Conservation (phyloP, 225 moss, liverwort and hornwort species). For the Bryoerythrophyllum caledonicum region DNA sequence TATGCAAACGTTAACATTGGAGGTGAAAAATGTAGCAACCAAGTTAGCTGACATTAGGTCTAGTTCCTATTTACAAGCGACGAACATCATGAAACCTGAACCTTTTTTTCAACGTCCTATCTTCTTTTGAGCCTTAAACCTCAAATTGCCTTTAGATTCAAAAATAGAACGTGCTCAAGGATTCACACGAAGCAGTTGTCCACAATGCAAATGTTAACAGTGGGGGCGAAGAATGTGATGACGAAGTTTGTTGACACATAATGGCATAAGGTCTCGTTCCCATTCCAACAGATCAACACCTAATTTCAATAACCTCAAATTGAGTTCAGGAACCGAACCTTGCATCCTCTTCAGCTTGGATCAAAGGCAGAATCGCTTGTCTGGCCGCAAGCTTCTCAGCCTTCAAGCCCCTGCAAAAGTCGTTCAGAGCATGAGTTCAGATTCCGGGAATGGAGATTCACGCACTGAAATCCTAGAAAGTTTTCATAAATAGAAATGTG, state of each 20-base stretch:
- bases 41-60: neutral
- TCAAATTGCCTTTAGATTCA: neutral
- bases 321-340: slow-evolving; percentile 35
- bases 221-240: neutral
- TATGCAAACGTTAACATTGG: neutral
- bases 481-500: neutral
- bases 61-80: neutral
- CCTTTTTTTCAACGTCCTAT: neutral
- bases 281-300: neutral
- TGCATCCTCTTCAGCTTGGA: slow-evolving; percentile 79
- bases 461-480: neutral
- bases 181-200: neutral
- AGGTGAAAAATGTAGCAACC: neutral
- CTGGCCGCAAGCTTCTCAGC: slow-evolving; percentile 74
- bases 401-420: slow-evolving; percentile 48
- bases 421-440: neutral
- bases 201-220: neutral
- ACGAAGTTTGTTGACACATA: neutral
- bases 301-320: neutral
- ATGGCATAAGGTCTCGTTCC: slow-evolving; percentile 2
- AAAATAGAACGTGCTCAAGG: neutral
- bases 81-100: neutral
- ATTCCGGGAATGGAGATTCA: neutral
- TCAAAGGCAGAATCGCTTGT: slow-evolving; percentile 66
- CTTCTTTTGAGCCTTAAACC: neutral